Percentiles rank a stretch among this genome's conserved stretches.
These are phyloP conservation scores for Hypoxylon sp. DNA, from an alignment of 2,329 filamentous ascomycete genomes.

Conservation along the genomic window DNA sequence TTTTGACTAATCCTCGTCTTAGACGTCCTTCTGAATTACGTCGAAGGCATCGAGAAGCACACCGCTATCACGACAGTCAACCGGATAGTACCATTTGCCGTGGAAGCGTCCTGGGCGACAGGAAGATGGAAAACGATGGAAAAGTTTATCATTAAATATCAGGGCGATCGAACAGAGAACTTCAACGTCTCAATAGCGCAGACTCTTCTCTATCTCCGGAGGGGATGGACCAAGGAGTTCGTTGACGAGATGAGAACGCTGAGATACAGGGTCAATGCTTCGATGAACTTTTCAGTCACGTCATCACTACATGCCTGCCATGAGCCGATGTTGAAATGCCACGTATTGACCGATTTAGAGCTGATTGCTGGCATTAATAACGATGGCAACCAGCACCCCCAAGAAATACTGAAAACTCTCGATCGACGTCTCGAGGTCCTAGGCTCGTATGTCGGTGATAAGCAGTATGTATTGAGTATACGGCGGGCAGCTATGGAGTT, in stretches of 20 bases:
- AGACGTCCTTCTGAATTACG: slow-evolving; percentile 88
- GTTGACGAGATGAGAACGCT: slow-evolving; percentile 67
- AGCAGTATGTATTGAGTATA: slow-evolving; percentile 90
- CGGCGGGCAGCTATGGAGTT: slow-evolving; percentile 88
- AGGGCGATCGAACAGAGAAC: slow-evolving; percentile 64
- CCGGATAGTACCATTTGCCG: slow-evolving; percentile 80
- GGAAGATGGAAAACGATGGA: slow-evolving; percentile 80
- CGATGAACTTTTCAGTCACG: slow-evolving; percentile 79
- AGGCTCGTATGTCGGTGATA: slow-evolving; percentile 89
- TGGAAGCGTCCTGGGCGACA: slow-evolving; percentile 92
- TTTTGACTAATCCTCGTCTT: slow-evolving; percentile 36
- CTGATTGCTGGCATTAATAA: slow-evolving; percentile 67
- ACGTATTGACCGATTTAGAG: slow-evolving; percentile 88
- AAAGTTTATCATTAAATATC: slow-evolving; percentile 67
- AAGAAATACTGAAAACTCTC: slow-evolving; percentile 62
- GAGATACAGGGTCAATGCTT: slow-evolving; percentile 74
- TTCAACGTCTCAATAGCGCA: slow-evolving; percentile 86
- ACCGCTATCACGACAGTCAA: slow-evolving; percentile 60
- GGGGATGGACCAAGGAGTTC: slow-evolving; percentile 61
- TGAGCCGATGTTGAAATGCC: slow-evolving; percentile 83
- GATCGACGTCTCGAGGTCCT: slow-evolving; percentile 85
- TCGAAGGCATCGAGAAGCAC: slow-evolving; percentile 73
- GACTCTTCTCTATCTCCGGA: slow-evolving; percentile 68
- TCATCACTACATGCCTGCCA: slow-evolving; percentile 85
- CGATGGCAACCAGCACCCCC: slow-evolving; percentile 52